Percentiles rank a stretch among this genome's conserved stretches.
These are phyloP conservation scores for Pleurotus sapidus DNA, from an alignment of 768 basidiomycete genomes.

Conservation along the genomic window DNA sequence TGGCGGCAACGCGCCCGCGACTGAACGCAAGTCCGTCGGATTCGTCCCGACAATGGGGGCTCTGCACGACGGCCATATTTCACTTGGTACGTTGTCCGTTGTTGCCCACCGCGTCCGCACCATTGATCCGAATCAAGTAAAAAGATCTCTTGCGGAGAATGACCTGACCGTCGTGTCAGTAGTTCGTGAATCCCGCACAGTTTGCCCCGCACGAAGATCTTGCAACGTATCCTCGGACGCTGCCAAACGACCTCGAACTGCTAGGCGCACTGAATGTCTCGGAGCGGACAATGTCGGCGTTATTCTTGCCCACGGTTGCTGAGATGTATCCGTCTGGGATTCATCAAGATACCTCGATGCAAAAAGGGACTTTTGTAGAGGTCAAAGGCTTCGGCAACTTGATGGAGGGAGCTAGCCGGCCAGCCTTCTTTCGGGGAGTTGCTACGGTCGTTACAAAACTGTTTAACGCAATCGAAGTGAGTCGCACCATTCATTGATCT, in stretches of 20 bases:
- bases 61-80: conserved; percentile 88
- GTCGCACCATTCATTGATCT: conserved; percentile 3
- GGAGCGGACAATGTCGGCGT: conserved; percentile 51
- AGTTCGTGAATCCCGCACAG: conserved; percentile 97
- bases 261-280: conserved; percentile 39
- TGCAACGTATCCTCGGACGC: conserved; percentile 84
- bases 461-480: conserved; percentile 87
- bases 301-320: conserved; percentile 75
- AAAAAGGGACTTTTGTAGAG: conserved; percentile 89
- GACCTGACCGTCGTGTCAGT: conserved; percentile 90
- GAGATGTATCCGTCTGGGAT: conserved; percentile 97
- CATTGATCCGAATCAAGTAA: conserved; percentile 47
- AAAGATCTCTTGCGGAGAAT: conserved; percentile 70
- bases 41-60: conserved; percentile 99
- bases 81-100: conserved; percentile 62
- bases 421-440: conserved; percentile 93
- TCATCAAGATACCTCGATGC: conserved; percentile 64
- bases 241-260: conserved; percentile 68
- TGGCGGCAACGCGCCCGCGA: conserved; percentile 73
- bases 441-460: conserved; percentile 94
- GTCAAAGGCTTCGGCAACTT: conserved; percentile 88
- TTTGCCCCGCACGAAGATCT: conserved; percentile 97
- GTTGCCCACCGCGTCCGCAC: not conserved
- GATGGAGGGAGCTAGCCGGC: conserved; percentile 88
- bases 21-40: conserved; percentile 68